Evolutionary conservation across 495 filamentous ascomycete species (phyloP).

Genomic region (Xylaria curta): DNA sequence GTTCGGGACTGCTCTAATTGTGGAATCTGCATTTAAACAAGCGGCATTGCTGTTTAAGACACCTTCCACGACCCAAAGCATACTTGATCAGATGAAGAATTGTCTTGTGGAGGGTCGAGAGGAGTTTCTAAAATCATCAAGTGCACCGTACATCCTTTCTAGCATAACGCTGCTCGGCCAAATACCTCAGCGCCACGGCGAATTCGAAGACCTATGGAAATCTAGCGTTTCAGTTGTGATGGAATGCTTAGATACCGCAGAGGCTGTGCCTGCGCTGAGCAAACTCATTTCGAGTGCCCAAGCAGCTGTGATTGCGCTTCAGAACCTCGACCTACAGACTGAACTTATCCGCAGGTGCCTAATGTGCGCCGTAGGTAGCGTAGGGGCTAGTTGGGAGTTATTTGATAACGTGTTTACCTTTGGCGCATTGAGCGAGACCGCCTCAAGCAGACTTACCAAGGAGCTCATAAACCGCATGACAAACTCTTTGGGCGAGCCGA

Average conservation of each 20-base stretch:
- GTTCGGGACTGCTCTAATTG: constrained; percentile 73
- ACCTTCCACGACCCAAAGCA: constrained; percentile 12
- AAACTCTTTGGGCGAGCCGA: constrained; percentile 32
- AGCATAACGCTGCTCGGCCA: constrained; percentile 41
- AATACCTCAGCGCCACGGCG: constrained; percentile 44
- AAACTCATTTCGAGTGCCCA: constrained; percentile 47
- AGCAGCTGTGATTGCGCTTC: constrained; percentile 36
- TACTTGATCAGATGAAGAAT: constrained; percentile 29
- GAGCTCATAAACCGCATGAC: constrained; percentile 35
- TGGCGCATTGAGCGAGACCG: constrained; percentile 36
- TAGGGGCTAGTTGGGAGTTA: constrained; percentile 41
- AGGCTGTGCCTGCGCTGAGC: constrained; percentile 38
- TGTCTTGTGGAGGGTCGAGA: constrained; percentile 27
- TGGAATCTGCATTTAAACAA: constrained; percentile 53
- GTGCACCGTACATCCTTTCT: constrained; percentile 49
- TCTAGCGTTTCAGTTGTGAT: constrained; percentile 43
- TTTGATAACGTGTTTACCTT: constrained; percentile 50
- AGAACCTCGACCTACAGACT: constrained; percentile 43
- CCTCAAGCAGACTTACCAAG: constrained; percentile 34
- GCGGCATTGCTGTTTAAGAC: constrained; percentile 39
- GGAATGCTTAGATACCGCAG: constrained; percentile 31
- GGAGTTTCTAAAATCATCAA: constrained; percentile 37
- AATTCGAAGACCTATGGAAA: constrained; percentile 44
- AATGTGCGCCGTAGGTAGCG: constrained; percentile 35
- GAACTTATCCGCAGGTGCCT: constrained; percentile 48